Evolutionary conservation across 306 rosid species (phyloP).

Genomic region (Datisca glomerata): DNA sequence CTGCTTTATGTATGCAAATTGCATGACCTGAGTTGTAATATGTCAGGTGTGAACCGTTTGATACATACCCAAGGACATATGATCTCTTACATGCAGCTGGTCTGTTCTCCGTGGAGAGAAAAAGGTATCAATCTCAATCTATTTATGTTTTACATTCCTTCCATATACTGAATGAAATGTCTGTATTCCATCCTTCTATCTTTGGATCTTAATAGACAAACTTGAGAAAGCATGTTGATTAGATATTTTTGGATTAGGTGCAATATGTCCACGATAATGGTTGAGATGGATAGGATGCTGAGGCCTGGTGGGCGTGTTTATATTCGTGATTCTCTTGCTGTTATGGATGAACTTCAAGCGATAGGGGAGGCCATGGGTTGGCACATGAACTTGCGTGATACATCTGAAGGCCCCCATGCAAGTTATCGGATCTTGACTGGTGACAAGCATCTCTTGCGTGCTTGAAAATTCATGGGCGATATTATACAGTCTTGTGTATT

Average conservation of each 20-base stretch:
- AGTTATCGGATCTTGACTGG: constrained; percentile 69
- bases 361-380: constrained; percentile 85
- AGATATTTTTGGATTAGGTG: constrained; percentile 37
- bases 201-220: too few species aligned
- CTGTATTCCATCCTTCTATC: too few species aligned
- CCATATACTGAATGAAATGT: too few species aligned
- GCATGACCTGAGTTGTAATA: too few species aligned
- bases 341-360: constrained; percentile 83
- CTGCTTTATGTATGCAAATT: too few species aligned
- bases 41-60: constrained; percentile 91
- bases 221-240: too few species aligned
- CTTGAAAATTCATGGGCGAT: too few species aligned
- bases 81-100: constrained; percentile 82
- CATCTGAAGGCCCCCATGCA: constrained; percentile 85
- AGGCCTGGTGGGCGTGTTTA: constrained; percentile 80
- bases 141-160: too few species aligned
- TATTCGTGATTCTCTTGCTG: constrained; percentile 57
- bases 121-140: constrained; percentile 45
- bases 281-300: constrained; percentile 94
- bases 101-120: constrained; percentile 67
- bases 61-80: constrained; percentile 93
- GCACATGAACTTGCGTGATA: constrained; percentile 50
- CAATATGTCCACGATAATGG: constrained; percentile 73
- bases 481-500: too few species aligned
- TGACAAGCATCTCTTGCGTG: constrained; percentile 57